Percentiles rank a stretch among this genome's conserved stretches.
Evolutionary conservation across 768 basidiomycete species (phyloP).

Genomic region (Paxillus involutus): DNA sequence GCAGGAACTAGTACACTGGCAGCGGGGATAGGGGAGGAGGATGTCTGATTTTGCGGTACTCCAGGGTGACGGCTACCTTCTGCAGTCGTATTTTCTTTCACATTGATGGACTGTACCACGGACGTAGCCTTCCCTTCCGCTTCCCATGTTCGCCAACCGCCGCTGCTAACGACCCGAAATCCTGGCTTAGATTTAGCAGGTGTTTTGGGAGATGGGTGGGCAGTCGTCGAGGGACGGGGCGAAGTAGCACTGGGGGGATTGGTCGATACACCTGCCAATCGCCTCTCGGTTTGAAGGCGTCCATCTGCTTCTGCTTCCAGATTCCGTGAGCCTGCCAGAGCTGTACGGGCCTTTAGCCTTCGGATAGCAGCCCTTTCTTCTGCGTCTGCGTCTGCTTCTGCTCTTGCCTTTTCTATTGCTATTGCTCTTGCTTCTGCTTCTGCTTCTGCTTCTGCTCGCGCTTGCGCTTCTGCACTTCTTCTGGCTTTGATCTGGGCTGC

Average conservation of each 20-base stretch:
- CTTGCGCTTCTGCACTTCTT: background rate
- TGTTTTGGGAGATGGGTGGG: background rate
- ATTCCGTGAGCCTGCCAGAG: constrained; percentile 7
- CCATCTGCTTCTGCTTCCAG: constrained; percentile 29
- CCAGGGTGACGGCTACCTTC: background rate
- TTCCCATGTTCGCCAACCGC: background rate
- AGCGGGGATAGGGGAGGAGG: constrained; percentile 46
- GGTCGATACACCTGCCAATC: constrained; percentile 4
- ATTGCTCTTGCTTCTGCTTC: background rate
- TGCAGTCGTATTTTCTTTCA: background rate
- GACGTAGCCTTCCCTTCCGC: background rate
- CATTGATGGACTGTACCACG: too few species aligned
- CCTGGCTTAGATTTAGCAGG: background rate
- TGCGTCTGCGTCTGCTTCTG: too few species aligned
- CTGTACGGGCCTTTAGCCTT: background rate
- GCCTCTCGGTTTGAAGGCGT: constrained; percentile 9
- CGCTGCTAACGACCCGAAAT: too few species aligned
- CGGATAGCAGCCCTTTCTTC: background rate
- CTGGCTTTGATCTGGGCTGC: constrained; percentile 37
- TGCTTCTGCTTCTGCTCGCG: background rate
- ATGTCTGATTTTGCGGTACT: background rate
- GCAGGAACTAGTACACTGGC: constrained; percentile 19
- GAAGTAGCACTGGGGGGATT: constrained; percentile 29
- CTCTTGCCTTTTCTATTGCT: too few species aligned
- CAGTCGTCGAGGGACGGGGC: background rate